These are phyloP conservation scores for Phytophthora ohioensis DNA, from an alignment of 352 stramenopile species.

Conservation along the genomic window DNA sequence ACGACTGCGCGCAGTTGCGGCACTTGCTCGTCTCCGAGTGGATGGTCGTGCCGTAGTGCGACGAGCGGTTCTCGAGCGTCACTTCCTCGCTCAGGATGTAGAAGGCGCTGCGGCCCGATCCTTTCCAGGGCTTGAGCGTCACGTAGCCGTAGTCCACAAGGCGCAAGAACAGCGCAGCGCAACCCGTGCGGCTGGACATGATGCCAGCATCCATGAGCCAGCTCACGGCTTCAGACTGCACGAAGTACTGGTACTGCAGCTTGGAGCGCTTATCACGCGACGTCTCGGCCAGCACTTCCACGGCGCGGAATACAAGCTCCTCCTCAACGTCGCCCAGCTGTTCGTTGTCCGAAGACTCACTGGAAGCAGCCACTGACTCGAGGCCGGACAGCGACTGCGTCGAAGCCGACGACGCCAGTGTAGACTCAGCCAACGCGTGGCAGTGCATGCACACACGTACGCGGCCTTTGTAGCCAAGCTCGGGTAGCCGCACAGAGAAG, in stretches of 20 bases:
- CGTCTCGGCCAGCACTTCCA: conserved; percentile 74
- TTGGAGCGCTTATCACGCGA: conserved; percentile 78
- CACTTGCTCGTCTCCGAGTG: conserved; percentile 86
- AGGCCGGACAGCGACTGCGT: conserved; percentile 36
- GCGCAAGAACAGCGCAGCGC: conserved; percentile 63
- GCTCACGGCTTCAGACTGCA: conserved; percentile 85
- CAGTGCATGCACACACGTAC: conserved; percentile 82
- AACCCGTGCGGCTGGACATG: conserved; percentile 64
- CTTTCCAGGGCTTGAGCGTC: conserved; percentile 63
- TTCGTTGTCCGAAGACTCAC: conserved; percentile 62
- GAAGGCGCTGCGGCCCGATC: conserved; percentile 63
- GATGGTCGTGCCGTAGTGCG: conserved; percentile 71
- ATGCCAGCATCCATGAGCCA: conserved; percentile 81
- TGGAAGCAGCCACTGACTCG: conserved; percentile 40
- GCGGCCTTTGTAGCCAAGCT: conserved; percentile 73
- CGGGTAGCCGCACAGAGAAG: conserved; percentile 59
- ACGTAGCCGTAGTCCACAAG: conserved; percentile 81
- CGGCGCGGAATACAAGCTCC: conserved; percentile 62
- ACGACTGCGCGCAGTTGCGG: conserved; percentile 82
- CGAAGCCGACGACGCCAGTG: conserved; percentile 43
- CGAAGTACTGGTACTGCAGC: conserved; percentile 86
- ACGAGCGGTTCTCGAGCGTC: conserved; percentile 60
- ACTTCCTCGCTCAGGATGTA: conserved; percentile 79
- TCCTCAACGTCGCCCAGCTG: conserved; percentile 66
- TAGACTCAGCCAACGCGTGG: conserved; percentile 45